phyloP scores from a whole-genome alignment of 2,329 filamentous ascomycete genomes.

The Botrytis tulipae region DNA sequence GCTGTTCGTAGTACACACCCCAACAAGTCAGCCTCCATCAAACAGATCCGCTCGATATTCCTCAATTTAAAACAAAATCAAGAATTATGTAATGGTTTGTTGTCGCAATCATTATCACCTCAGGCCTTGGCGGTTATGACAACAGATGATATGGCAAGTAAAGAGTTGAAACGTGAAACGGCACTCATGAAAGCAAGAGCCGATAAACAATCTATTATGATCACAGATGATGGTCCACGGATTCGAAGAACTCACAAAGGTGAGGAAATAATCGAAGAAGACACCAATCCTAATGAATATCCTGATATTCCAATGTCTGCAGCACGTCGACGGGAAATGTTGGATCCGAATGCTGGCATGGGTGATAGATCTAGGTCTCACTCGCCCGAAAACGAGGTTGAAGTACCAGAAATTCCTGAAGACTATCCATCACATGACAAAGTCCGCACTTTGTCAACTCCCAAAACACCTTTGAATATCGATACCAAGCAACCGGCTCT shows the following conservation, averaged over 20 bases:
- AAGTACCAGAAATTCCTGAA: constrained; percentile 37
- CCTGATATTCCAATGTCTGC: constrained; percentile 34
- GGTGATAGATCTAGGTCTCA: constrained; percentile 39
- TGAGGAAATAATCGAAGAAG: constrained; percentile 82
- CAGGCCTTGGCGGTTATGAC: constrained; percentile 84
- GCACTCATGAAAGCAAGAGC: constrained; percentile 74
- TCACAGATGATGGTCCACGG: constrained; percentile 69
- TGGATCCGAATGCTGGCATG: constrained; percentile 40
- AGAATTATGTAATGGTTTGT: constrained; percentile 70
- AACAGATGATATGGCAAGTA: constrained; percentile 85
- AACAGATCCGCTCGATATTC: constrained; percentile 71
- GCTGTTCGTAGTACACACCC: constrained; percentile 58
- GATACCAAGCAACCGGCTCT: constrained; percentile 32
- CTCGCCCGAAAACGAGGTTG: constrained; percentile 39
- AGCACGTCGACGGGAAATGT: constrained; percentile 42
- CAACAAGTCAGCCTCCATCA: constrained; percentile 51
- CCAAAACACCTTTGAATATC: constrained; percentile 37
- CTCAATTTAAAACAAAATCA: constrained; percentile 90
- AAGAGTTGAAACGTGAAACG: constrained; percentile 77
- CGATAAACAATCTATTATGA: constrained; percentile 81
- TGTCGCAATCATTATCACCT: constrained; percentile 70
- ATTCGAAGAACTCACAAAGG: constrained; percentile 92
- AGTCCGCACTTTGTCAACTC: constrained; percentile 28
- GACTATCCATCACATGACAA: constrained; percentile 35
- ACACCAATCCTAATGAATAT: constrained; percentile 45